Base-by-base conservation (phyloP, 73 alveolate genomes). In the Tetrahymena malaccensis region DNA sequence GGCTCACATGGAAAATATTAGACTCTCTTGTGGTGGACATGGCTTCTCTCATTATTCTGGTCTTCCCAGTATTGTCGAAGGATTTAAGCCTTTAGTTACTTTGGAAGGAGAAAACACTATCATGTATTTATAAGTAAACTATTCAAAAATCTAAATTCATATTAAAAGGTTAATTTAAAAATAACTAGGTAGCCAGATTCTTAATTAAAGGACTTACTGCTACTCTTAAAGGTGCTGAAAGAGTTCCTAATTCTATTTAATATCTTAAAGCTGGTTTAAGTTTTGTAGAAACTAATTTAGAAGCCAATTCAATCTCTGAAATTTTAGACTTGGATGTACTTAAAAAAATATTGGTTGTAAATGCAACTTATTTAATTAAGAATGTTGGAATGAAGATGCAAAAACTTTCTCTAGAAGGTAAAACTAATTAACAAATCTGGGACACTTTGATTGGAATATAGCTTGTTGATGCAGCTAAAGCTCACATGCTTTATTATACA, bases 11-110 rank as follows among this genome's bases (percentile, higher is more conserved):
- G 98, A 97, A 85, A 35, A 43, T 50, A 43, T 96, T 93, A 96
- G 99, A 95, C 97, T 96, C 70, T 96, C 97, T 85, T 98, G 99
- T 95, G 99, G 99, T 27, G 99, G 99, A 3, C 99, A 98, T 85
- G 99, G 99, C 12, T 98, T 55, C 97, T 96, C 97, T 35, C 94
- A 94, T 34, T 95, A 95, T 93, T 96, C 99, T 5, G 97, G 98
- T 21, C 55, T 98, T 37, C 98, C 99, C 43, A 94, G 57, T 10
- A 95, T 89, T 34, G 84, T 43, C 35, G 93, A 85, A 56, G 97
- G 94, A 21, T 55, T 94, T 35, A 94, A 94, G 22, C 97, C 97
- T 35, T 55, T 85, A 43, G 97, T 89, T 44, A 95, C 97, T 55
- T 50, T 95, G 15, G 97, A 95, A 95, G 97, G 97, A 21, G 95